These are phyloP conservation scores for Theobroma cacao DNA, from an alignment of 345 rosid genomes.

Conservation along the genomic window DNA sequence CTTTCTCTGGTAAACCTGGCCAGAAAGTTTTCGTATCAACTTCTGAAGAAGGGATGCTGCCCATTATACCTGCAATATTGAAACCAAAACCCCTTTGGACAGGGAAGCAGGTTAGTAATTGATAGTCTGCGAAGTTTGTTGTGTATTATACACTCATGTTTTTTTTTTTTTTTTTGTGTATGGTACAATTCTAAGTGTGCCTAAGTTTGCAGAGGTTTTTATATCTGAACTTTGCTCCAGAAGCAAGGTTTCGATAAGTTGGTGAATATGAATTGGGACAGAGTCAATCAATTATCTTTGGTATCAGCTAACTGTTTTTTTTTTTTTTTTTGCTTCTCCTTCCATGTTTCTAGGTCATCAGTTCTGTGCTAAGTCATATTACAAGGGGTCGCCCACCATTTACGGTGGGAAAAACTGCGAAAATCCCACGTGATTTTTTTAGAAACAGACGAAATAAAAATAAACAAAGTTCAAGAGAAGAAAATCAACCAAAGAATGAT, in stretches of 20 bases:
- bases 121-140: background rate
- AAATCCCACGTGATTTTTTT: constrained; percentile 75
- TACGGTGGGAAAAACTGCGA: constrained; percentile 72
- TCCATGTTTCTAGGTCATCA: constrained; percentile 3
- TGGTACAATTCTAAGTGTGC: background rate
- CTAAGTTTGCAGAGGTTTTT: background rate
- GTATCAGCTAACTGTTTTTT: background rate
- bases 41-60: constrained; percentile 47
- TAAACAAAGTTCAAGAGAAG: constrained; percentile 3
- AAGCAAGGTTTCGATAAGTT: background rate
- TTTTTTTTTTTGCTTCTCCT: background rate
- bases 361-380: constrained; percentile 15
- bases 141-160: background rate
- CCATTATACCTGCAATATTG: constrained; percentile 62
- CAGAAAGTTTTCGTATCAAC: constrained; percentile 53
- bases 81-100: constrained; percentile 95
- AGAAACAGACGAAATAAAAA: constrained; percentile 37
- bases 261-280: background rate
- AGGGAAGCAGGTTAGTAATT: constrained; percentile 80
- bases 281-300: background rate
- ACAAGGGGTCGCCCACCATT: constrained; percentile 52
- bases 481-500: constrained; percentile 5
- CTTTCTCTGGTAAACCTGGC: constrained; percentile 53
- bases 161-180: background rate
- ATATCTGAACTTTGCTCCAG: background rate